Evolutionary conservation across 192 early-diverging fungal genomes (phyloP).

Genomic region (Coemansia erecta): DNA sequence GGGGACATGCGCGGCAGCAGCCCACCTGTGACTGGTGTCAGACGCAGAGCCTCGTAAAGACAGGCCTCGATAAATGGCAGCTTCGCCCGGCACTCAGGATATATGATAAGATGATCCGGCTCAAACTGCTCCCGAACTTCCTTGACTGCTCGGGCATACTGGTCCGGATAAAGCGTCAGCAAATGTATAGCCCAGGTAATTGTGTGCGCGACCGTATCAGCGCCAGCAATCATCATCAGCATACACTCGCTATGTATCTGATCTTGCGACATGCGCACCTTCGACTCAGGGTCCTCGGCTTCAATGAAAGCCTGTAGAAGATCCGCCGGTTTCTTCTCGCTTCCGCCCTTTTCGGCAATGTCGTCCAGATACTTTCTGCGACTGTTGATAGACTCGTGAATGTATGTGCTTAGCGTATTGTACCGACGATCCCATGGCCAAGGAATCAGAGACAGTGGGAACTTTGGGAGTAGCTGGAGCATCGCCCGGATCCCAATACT

Average conservation of each 20-base stretch:
- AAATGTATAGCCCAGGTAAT: conserved; percentile 34
- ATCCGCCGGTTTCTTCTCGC: conserved; percentile 21
- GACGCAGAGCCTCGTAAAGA: conserved; percentile 37
- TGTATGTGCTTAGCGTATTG: conserved; percentile 24
- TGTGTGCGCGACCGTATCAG: conserved; percentile 34
- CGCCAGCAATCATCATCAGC: conserved; percentile 43
- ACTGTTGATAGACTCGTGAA: conserved; percentile 21
- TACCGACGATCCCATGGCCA: conserved; percentile 37
- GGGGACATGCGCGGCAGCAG: conserved; percentile 31
- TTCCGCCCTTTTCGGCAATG: not conserved
- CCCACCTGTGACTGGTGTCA: conserved; percentile 32
- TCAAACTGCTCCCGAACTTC: conserved; percentile 25
- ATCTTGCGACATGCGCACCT: conserved; percentile 35
- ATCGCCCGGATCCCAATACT: conserved; percentile 37
- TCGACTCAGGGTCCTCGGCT: conserved; percentile 45
- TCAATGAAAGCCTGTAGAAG: conserved; percentile 52
- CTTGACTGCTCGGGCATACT: conserved; percentile 14
- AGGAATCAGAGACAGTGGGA: conserved; percentile 20
- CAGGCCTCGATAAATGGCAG: conserved; percentile 47
- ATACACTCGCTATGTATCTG: conserved; percentile 46
- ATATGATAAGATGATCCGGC: conserved; percentile 12
- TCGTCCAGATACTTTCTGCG: conserved; percentile 16
- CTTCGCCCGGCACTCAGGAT: conserved; percentile 20
- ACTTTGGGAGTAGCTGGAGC: conserved; percentile 26
- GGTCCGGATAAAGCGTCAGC: conserved; percentile 29